Evolutionary conservation across 192 early-diverging fungal genomes (phyloP), one percentile per base, ranked within the genome.

Genomic region (Umbelopsis ramanniana): DNA sequence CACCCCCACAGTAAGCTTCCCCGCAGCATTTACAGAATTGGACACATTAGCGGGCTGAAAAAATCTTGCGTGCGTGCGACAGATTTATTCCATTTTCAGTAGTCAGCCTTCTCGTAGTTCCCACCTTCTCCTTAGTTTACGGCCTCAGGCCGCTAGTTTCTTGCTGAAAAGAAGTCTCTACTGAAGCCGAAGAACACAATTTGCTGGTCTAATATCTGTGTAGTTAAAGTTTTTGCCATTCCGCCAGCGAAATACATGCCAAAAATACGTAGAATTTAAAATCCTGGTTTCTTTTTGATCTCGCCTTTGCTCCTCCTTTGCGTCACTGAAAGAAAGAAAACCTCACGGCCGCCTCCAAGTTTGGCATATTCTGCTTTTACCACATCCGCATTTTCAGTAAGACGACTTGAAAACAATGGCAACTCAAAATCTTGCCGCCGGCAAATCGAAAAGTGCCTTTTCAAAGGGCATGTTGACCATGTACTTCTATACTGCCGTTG

Each of bases 401-500:
- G 26, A 37, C 57, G 19, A 22, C 29, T 35, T 35, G 8, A n/a
- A 54, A 12, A 63, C 57, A 38, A 63, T 63, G 57, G 33, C 57
- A 4, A 37, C 26, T 37, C 26, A 22, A 14, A 63, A 63, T 37
- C 5, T 63, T 37, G 57, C 57, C 26, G 57, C 57, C 17, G 57
- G 29, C 57, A 63, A 63, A 37, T 14, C 57, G 6, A 63, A 38
- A 37, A 33, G 57, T 29, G 14, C 17, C 17, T 63, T 63, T 26
- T 29, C 23, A 14, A 63, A 37, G 15, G 57, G 57, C 15, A 63
- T 63, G 57, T 37, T 63, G 12, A 63, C 33, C 33, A 63, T 63
- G 57, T 63, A 63, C 15, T 22, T 26, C 37, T 63, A 63, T 4
- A 63, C 57, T 6, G 57, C 57, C 14, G 57, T 63, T 29, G 57